Evolutionary conservation across 2,329 filamentous ascomycete genomes (phyloP).

Genomic region (Hypoxylon sp.): DNA sequence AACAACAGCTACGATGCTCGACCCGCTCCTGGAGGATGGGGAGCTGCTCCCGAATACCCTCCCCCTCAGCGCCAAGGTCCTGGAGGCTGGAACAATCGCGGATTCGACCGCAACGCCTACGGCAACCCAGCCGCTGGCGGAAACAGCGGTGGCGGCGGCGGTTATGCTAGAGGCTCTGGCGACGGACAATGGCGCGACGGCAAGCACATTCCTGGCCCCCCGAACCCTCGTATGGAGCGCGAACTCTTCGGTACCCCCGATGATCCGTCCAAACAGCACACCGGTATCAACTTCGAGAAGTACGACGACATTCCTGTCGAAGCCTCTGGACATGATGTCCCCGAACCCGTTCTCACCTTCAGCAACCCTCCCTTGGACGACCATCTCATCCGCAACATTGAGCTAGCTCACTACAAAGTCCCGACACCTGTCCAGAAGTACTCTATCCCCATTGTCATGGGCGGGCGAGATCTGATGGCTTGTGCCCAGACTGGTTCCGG

Average conservation of each 20-base stretch:
- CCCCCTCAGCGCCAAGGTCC: conserved; percentile 47
- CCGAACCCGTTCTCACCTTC: conserved; percentile 91
- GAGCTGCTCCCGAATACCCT: conserved; percentile 55
- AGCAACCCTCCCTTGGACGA: conserved; percentile 95
- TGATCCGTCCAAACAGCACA: conserved; percentile 94
- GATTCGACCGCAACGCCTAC: conserved; percentile 75
- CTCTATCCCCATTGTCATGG: conserved; percentile 99
- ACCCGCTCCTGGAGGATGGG: conserved; percentile 51
- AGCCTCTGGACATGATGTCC: conserved; percentile 92
- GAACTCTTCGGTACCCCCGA: conserved; percentile 94
- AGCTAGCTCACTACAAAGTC: conserved; percentile 92
- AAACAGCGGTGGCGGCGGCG: conserved; percentile 65
- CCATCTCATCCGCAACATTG: conserved; percentile 93
- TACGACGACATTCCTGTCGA: conserved; percentile 99
- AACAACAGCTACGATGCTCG: conserved; percentile 63
- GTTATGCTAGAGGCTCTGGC: conserved; percentile 82
- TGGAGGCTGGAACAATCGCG: conserved; percentile 51
- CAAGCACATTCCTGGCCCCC: conserved; percentile 91
- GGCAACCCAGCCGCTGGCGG: conserved; percentile 62
- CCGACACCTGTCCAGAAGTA: conserved; percentile 99
- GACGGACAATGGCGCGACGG: conserved; percentile 97
- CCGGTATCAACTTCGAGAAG: conserved; percentile 99
- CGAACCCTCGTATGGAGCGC: conserved; percentile 90
- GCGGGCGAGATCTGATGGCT: conserved; percentile 97
- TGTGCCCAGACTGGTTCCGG: conserved; percentile 99